A percentile compares a stretch with the other conserved stretches of the same genome.
These are phyloP conservation scores for Epichloe typhina DNA, from an alignment of 2,329 filamentous ascomycete species.

Conservation along the genomic window DNA sequence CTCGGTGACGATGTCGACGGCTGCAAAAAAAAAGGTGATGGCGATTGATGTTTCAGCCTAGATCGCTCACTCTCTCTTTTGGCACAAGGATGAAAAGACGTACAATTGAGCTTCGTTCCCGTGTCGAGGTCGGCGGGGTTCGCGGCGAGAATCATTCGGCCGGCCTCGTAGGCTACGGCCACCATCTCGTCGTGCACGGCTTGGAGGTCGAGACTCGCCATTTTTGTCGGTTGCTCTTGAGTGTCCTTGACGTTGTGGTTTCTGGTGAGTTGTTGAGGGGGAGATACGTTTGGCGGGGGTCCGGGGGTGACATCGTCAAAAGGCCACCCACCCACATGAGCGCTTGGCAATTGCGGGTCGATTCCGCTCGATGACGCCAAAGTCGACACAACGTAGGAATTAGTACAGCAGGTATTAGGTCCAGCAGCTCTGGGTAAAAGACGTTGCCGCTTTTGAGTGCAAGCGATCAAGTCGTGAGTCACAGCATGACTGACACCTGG, in stretches of 20 bases:
- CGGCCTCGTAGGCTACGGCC: constrained; percentile 48
- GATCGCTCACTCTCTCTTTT: not conserved
- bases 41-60: not conserved
- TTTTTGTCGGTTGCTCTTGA: not conserved
- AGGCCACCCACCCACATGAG: no score
- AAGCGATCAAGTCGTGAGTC: no score
- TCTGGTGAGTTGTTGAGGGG: not conserved
- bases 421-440: no score
- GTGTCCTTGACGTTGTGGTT: not conserved
- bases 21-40: constrained; percentile 24
- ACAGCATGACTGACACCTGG: no score
- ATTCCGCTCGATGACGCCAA: not conserved
- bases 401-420: not conserved
- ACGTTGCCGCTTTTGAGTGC: no score
- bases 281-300: not conserved
- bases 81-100: constrained; percentile 4
- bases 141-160: constrained; percentile 48
- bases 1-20: constrained; percentile 56
- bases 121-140: constrained; percentile 44
- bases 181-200: constrained; percentile 49
- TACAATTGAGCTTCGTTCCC: constrained; percentile 54
- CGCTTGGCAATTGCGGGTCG: not conserved
- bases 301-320: not conserved
- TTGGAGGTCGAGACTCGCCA: constrained; percentile 36
- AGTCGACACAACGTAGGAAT: not conserved